A percentile compares a stretch with the other conserved stretches of the same genome.
Evolutionary conservation across 768 basidiomycete species (phyloP).

Genomic region (Hypholoma fasciculare): DNA sequence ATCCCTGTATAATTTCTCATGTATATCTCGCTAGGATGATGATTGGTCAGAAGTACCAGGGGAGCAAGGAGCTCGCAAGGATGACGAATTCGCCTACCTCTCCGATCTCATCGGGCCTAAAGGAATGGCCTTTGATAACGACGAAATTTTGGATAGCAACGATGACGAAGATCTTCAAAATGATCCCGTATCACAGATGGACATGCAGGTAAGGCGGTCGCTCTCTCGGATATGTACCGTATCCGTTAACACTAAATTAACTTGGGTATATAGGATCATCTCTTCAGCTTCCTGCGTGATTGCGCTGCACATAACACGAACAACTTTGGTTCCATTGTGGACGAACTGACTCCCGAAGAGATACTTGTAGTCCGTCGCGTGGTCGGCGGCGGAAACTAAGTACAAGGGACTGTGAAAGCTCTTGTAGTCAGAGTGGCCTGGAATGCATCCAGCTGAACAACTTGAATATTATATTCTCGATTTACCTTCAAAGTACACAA

Average conservation of each 20-base stretch:
- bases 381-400: constrained; percentile 21
- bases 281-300: constrained; percentile 70
- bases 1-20: background rate
- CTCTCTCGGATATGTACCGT: background rate
- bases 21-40: constrained; percentile 54
- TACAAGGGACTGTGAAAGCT: background rate
- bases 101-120: constrained; percentile 81
- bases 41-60: constrained; percentile 94
- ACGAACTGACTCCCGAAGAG: constrained; percentile 72
- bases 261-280: constrained; percentile 51
- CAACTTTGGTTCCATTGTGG: constrained; percentile 62
- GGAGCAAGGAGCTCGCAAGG: constrained; percentile 58
- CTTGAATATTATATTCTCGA: too few relatives aligned
- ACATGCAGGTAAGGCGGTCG: constrained; percentile 55
- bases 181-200: constrained; percentile 86
- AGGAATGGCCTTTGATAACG: constrained; percentile 74
- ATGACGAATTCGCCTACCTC: constrained; percentile 82
- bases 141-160: constrained; percentile 68
- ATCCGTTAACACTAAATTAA: background rate
- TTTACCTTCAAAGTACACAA: too few relatives aligned
- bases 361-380: constrained; percentile 60
- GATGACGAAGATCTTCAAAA: constrained; percentile 88
- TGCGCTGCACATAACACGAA: constrained; percentile 62
- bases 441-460: background rate
- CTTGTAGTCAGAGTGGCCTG: background rate